Base-by-base conservation (phyloP, 2,329 filamentous ascomycete species). In the Alternaria postmessia region DNA sequence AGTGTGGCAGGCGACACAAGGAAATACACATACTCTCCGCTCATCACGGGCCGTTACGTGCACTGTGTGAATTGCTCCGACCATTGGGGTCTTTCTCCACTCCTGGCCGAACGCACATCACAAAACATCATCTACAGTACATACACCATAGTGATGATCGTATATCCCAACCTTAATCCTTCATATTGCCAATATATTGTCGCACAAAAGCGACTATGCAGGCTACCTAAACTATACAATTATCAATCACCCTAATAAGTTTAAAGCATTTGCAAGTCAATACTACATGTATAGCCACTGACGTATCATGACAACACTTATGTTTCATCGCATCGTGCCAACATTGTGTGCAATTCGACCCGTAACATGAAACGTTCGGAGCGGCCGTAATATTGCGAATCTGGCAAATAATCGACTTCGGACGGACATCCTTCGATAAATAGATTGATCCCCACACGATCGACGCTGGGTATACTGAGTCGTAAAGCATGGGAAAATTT, bases 1-100 rank as follows among this genome's bases (percentile, higher is more conserved):
- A 47, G 62, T 62, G 61, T 61, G 53, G 60, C 64, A 67, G 59
- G 67, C 68, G 59, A 68, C 66, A 70, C 69, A 63, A 44, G 58
- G 51, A 47, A 65, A 66, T 66, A 67, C 68, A 62, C 64, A 65
- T 69, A 62, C 62, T 64, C 61, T 64, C 57, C 58, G 52, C 53
- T 42, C 32, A 22, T 59, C 59, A 64, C 62, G 59, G 62, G 57
- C 62, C 60, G 62, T 60, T 54, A 59, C 62, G 51, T 60, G 56
- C 47, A 47, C 58, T 46, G 49, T 30, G 41, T n/a, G 9, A 49
- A 38, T 44, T 51, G 16, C 46, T 56, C 52, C 57, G 46, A 51
- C 18, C 24, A 44, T 47, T 59, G 26, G 52, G 38, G 32, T 24
- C n/a, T 18, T 51, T 52, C 54, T 48, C 53, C 43, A 42, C 43